phyloP scores from a whole-genome alignment of 345 rosid species.

The Rhizophora apiculata region DNA sequence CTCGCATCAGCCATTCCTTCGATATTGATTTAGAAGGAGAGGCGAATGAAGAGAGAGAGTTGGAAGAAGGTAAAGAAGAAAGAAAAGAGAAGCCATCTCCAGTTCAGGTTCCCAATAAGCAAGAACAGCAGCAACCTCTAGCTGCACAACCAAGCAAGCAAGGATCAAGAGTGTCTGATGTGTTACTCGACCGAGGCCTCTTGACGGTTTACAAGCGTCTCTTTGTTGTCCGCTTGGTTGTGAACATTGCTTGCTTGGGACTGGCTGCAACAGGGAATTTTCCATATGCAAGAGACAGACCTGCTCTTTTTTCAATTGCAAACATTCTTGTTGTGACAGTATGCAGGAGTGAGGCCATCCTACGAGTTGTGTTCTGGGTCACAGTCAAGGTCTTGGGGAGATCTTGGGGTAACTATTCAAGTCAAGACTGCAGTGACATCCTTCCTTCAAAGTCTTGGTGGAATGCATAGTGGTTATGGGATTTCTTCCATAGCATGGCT shows the following conservation, averaged over 20 bases:
- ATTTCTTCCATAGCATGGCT: slow-evolving; percentile 76
- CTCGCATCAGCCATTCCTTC: no score
- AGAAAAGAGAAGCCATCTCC: no score
- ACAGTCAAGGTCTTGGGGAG: slow-evolving; percentile 54
- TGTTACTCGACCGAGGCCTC: slow-evolving; percentile 75
- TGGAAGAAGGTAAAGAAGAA: no score
- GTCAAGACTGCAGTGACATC: slow-evolving; percentile 62
- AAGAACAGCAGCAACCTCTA: slow-evolving; percentile 22
- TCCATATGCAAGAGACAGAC: slow-evolving; percentile 57
- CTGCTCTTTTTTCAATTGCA: slow-evolving; percentile 62
- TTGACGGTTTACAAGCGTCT: slow-evolving; percentile 79
- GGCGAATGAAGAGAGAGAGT: no score
- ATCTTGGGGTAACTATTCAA: slow-evolving; percentile 52
- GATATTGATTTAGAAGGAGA: no score
- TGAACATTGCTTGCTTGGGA: slow-evolving; percentile 49
- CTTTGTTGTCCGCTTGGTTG: slow-evolving; percentile 38
- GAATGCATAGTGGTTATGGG: slow-evolving; percentile 77
- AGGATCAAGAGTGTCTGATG: slow-evolving; percentile 52
- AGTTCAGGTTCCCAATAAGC: slow-evolving; percentile 2
- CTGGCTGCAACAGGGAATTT: slow-evolving; percentile 60
- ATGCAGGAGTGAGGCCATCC: slow-evolving; percentile 71
- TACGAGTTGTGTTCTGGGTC: slow-evolving; percentile 58
- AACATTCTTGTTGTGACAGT: slow-evolving; percentile 68
- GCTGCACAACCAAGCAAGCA: slow-evolving; percentile 33
- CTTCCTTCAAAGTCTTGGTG: slow-evolving; percentile 71